Base-by-base conservation (phyloP, 2,329 filamentous ascomycete species). In the Leptodontidium sp. region DNA sequence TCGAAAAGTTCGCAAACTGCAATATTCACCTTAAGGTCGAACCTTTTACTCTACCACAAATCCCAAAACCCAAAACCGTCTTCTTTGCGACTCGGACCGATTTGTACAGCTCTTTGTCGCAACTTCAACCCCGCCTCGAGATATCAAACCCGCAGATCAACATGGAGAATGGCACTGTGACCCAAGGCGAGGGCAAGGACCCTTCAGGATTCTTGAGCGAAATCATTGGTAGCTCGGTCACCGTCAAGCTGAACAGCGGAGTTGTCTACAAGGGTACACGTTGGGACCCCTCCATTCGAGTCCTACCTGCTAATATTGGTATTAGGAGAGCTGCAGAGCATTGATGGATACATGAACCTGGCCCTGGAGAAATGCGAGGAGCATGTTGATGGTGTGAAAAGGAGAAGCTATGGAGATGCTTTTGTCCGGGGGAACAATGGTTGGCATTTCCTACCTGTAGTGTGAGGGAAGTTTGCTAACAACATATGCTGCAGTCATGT, bases 281-380 rank as follows among this genome's bases (percentile, higher is more conserved):
- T 76, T 17, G 12, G 17, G 26, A 29, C 32, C 12, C 26, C 24
- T 17, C 52, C n/a, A n/a, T 24, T 55, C 7, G 12, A 40, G 29
- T n/a, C 4, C 55, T 9, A 1, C 29, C 32, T 59, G 62, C 69
- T 78, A 61, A 78, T 58, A 15, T 35, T 21, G 40, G 3, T 12
- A 43, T 21, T 71, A 98, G 95, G 96, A 75, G 94, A 98, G 80
- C 87, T 98, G 47, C 94, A 98, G 80, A 97, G 94, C 0, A 95
- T 99, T 61, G 96, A 99, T 81, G 96, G 96, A 64, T 99, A 98
- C 83, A 99, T 99, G 96, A 99, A 99, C 83, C 98, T 99, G 79
- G 95, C 96, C 14, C 88, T 99, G 38, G 96, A 99, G 81, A 96
- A 97, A 83, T 97, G 94, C 24, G 91, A 93, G 73, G 96, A 99